Conservation (phyloP, 139 green algal species). For the Volvox africanus region DNA sequence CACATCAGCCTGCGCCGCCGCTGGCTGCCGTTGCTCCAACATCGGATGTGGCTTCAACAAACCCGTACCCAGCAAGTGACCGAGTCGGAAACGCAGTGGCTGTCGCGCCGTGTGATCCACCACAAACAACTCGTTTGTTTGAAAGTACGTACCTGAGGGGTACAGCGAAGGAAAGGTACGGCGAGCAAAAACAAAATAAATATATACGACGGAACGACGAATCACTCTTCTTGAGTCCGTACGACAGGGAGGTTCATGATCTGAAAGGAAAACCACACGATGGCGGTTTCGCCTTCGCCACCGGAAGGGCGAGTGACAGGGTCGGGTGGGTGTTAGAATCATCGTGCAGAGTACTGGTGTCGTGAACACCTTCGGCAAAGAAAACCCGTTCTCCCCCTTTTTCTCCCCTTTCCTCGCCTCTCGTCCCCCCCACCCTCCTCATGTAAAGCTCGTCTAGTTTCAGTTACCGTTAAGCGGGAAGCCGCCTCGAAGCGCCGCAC, state of each 20-base stretch:
- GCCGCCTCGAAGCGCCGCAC: slow-evolving; percentile 62
- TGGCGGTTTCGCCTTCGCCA: no score
- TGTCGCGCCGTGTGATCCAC: slow-evolving; percentile 14
- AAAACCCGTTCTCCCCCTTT: no score
- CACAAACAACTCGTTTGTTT: slow-evolving; percentile 40
- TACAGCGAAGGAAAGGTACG: no score
- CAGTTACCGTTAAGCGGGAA: slow-evolving; percentile 90
- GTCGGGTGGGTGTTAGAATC: background rate
- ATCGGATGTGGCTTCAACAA: background rate
- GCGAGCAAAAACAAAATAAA: background rate
- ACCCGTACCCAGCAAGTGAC: background rate
- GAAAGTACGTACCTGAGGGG: slow-evolving; percentile 14
- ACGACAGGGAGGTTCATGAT: no score
- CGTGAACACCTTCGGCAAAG: no score
- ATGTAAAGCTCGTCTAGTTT: no score
- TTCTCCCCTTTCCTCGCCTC: background rate
- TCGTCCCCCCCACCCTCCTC: slow-evolving; percentile 27
- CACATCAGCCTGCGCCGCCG: background rate
- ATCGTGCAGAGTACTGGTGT: background rate
- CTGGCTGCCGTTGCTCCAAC: background rate
- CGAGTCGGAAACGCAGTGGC: background rate
- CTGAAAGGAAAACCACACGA: no score
- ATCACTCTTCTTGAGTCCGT: no score
- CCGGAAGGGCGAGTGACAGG: background rate
- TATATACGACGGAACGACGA: background rate